Evolutionary conservation across 1,284 basidiomycete species (phyloP), one percentile per base, ranked within the genome.

Genomic region (Malassezia equina): DNA sequence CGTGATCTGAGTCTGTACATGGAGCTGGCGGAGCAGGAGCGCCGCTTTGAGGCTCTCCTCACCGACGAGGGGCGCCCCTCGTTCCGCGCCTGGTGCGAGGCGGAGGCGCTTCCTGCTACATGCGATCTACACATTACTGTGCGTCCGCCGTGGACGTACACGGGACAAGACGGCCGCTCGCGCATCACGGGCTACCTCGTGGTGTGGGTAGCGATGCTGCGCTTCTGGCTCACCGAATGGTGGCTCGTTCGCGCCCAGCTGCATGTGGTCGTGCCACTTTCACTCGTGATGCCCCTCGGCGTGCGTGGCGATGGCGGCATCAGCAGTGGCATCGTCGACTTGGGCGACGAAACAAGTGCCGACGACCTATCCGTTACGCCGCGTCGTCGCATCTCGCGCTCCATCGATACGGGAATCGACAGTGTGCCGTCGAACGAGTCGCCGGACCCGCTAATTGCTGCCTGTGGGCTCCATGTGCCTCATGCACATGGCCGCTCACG

Each of bases 241-340:
- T 57, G 55, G 55, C 49, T 57, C n/a, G 25, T 52, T 4, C 49
- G 50, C 8, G 46, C 55, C 4, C 49, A 57, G 51, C 55, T 57
- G 12, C 55, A 50, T 13, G 43, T 57, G 23, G 43, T 32, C 4
- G 17, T 57, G 28, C 55, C 55, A 0, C 12, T 31, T 8, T 41
- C 55, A 21, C 40, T 57, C 13, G 44, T 57, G 7, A 24, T 52
- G 15, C 55, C 55, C 5, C 36, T 47, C 9, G 55, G 43, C 23
- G 42, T 51, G 28, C 54, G 47, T 21, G 48, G 34, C 28, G 54
- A 56, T 9, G 48, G 54, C n/a, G 48, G 48, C 9, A 29, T 51
- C n/a, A 55, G 53, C 42, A 40, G 29, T n/a, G 47, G 53, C 12
- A 50, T 50, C 17, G 53, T 50, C 19, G 53, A 55, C 33, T n/a